Percentiles rank a stretch among this genome's conserved stretches.
Conservation (phyloP, 805 yeast species). For the Suhomyces sp. region DNA sequence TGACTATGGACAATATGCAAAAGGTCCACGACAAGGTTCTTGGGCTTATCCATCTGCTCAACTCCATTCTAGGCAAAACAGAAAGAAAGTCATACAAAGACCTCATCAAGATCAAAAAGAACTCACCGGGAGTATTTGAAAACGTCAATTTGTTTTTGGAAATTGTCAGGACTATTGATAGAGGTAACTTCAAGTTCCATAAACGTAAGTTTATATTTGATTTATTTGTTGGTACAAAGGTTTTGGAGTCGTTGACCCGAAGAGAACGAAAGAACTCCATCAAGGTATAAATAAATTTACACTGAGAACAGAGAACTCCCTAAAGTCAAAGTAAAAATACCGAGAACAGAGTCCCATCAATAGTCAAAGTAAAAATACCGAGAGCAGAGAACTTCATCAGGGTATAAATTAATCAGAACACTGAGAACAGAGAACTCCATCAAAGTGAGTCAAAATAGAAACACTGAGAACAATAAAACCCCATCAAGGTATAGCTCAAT, state of each 20-base stretch:
- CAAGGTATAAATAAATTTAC: neutral
- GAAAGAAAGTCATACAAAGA: slow-evolving; percentile 59
- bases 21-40: slow-evolving; percentile 23
- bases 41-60: slow-evolving; percentile 48
- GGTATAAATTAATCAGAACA: no score
- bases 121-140: slow-evolving; percentile 52
- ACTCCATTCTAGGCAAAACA: slow-evolving; percentile 36
- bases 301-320: no score
- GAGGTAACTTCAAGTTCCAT: slow-evolving; percentile 59
- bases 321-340: no score
- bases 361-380: no score
- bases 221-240: slow-evolving; percentile 48
- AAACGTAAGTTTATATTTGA: slow-evolving; percentile 66
- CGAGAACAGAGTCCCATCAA: no score
- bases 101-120: slow-evolving; percentile 51
- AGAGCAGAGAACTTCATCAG: no score
- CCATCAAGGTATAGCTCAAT: no score
- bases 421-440: no score
- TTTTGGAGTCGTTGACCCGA: slow-evolving; percentile 51
- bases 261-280: slow-evolving; percentile 35
- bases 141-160: slow-evolving; percentile 52
- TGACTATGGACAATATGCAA: slow-evolving; percentile 2
- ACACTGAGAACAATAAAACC: no score
- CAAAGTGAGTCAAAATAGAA: no score
- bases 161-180: slow-evolving; percentile 50